Evolutionary conservation across 2,329 filamentous ascomycete species (phyloP).

Genomic region (Teratosphaeria epicoccoides): DNA sequence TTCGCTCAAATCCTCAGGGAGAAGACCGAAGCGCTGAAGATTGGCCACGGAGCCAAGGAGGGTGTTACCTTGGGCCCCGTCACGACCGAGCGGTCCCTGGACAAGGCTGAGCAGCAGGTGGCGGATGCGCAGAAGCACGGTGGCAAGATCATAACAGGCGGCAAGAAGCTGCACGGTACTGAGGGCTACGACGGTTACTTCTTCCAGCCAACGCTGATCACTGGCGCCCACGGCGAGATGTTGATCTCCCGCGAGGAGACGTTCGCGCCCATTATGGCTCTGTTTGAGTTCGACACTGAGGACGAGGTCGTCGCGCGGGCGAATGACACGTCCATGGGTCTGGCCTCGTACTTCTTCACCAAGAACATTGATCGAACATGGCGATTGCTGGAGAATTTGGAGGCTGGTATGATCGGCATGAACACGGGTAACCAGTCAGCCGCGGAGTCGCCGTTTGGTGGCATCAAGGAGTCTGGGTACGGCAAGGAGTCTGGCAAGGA

Average conservation of each 20-base stretch:
- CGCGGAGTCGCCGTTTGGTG: slow-evolving; percentile 56
- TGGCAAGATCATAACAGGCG: slow-evolving; percentile 53
- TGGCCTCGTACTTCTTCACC: slow-evolving; percentile 59
- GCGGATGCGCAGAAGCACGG: slow-evolving; percentile 50
- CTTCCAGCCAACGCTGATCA: slow-evolving; percentile 58
- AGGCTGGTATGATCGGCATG: slow-evolving; percentile 58
- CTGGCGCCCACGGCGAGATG: slow-evolving; percentile 50
- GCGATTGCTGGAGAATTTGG: slow-evolving; percentile 55
- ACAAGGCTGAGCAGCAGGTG: slow-evolving; percentile 50
- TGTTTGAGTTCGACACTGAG: slow-evolving; percentile 56
- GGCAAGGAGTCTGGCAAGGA: slow-evolving; percentile 59
- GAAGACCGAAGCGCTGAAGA: slow-evolving; percentile 43
- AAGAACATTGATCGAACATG: slow-evolving; percentile 57
- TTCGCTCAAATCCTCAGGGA: slow-evolving; percentile 48
- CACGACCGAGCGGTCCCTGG: slow-evolving; percentile 45
- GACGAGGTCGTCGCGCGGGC: slow-evolving; percentile 51
- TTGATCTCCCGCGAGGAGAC: slow-evolving; percentile 48
- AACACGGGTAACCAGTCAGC: slow-evolving; percentile 50
- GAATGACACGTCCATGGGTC: slow-evolving; percentile 53
- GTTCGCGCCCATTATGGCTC: slow-evolving; percentile 53
- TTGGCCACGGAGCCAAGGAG: slow-evolving; percentile 51
- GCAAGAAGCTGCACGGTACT: slow-evolving; percentile 32
- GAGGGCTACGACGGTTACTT: slow-evolving; percentile 50
- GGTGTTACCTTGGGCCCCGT: slow-evolving; percentile 51
- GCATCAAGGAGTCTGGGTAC: slow-evolving; percentile 58